Percentiles rank a stretch among this genome's conserved stretches.
Conservation (phyloP, 805 yeast species). For the Ogataea trehaloabstinens region DNA sequence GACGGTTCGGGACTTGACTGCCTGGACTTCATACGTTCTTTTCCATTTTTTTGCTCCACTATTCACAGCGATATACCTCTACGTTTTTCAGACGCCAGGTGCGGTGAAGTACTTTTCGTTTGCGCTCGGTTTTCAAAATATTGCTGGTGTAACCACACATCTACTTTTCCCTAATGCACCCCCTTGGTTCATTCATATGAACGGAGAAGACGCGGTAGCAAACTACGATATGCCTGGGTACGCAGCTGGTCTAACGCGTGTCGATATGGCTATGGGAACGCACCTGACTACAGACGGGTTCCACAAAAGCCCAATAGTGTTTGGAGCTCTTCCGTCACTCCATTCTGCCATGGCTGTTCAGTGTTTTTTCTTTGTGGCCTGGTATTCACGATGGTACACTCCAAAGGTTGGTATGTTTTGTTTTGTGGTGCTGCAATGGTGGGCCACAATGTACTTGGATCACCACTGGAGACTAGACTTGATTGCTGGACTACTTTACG, state of each 20-base stretch:
- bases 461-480: conserved; percentile 71
- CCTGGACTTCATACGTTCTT: conserved; percentile 63
- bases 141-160: conserved; percentile 60
- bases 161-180: conserved; percentile 67
- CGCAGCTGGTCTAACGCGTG: conserved; percentile 68
- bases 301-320: conserved; percentile 66
- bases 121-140: conserved; percentile 60
- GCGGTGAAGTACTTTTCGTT: conserved; percentile 50
- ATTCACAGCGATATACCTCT: conserved; percentile 58
- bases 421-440: conserved; percentile 62
- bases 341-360: conserved; percentile 66
- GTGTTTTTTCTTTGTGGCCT: conserved; percentile 42
- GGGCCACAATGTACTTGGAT: conserved; percentile 72
- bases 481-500: conserved; percentile 53
- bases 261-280: conserved; percentile 62
- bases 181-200: conserved; percentile 66
- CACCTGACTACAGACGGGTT: conserved; percentile 60
- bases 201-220: conserved; percentile 56
- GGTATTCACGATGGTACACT: conserved; percentile 36
- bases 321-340: conserved; percentile 73
- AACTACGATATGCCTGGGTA: conserved; percentile 63
- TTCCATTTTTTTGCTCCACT: conserved; percentile 62
- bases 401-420: conserved; percentile 36
- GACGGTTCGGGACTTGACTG: conserved; percentile 48
- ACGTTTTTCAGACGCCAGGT: conserved; percentile 68